Conservation (phyloP, 192 early-diverging fungal genomes). For the Gryganskiella cystojenkinii region DNA sequence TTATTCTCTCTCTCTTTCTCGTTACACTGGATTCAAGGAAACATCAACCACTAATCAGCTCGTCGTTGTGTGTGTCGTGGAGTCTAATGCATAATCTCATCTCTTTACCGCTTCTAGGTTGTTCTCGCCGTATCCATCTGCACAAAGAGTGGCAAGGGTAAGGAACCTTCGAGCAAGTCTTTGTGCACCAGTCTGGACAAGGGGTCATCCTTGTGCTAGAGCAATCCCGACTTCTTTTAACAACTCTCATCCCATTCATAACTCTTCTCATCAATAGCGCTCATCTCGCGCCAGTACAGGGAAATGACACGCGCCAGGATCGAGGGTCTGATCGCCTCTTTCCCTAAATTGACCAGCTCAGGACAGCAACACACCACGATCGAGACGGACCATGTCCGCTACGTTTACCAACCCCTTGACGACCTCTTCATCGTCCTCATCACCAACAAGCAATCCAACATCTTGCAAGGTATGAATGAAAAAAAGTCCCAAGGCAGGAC, state of each 20-base stretch:
- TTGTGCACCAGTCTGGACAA: too few relatives aligned
- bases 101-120: constrained; percentile 67
- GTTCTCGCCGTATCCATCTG: constrained; percentile 90
- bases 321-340: constrained; percentile 94
- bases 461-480: constrained; percentile 73
- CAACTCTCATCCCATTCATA: constrained; percentile 2
- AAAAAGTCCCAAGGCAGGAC: too few relatives aligned
- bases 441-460: constrained; percentile 94
- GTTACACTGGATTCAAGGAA: too few relatives aligned
- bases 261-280: constrained; percentile 59
- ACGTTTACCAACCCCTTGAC: constrained; percentile 97
- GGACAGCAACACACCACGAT: constrained; percentile 95
- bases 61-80: too few relatives aligned
- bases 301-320: constrained; percentile 96
- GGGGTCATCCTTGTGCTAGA: too few relatives aligned
- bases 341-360: constrained; percentile 92
- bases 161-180: too few relatives aligned
- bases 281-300: constrained; percentile 94
- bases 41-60: too few relatives aligned
- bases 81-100: too few relatives aligned
- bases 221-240: constrained; percentile 1
- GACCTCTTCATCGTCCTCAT: constrained; percentile 94
- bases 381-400: constrained; percentile 95
- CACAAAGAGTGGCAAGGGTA: constrained; percentile 94
- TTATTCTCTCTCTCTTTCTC: too few relatives aligned